Evolutionary conservation across 352 stramenopile species (phyloP).

Genomic region (Pythium brachiatum): DNA sequence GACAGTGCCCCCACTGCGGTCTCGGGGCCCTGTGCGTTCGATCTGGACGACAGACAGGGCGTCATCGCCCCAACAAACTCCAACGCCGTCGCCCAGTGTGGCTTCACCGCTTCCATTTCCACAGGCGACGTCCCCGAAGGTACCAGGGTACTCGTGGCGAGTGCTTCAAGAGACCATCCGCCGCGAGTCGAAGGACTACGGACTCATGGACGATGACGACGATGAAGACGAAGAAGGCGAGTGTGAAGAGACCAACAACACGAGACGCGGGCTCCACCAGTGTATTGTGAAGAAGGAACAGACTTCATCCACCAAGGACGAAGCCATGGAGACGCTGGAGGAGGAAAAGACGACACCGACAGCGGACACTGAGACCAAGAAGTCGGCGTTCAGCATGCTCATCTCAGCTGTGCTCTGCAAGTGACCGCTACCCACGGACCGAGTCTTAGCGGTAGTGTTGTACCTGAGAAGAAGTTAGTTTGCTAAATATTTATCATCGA

Average conservation of each 20-base stretch:
- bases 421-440: not conserved
- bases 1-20: constrained; percentile 15
- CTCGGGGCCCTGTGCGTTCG: constrained; percentile 3
- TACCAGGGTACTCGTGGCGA: constrained; percentile 71
- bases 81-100: not conserved
- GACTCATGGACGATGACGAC: constrained; percentile 46
- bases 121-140: constrained; percentile 18
- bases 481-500: not conserved
- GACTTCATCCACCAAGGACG: not conserved
- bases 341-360: not conserved
- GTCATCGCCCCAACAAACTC: not conserved
- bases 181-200: constrained; percentile 61
- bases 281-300: constrained; percentile 14
- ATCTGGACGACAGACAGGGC: constrained; percentile 8
- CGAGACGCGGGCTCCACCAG: not conserved
- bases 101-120: not conserved
- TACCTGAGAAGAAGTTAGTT: no score
- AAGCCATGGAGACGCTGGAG: not conserved
- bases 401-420: constrained; percentile 52
- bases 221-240: constrained; percentile 32
- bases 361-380: constrained; percentile 17
- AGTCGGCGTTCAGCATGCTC: constrained; percentile 40
- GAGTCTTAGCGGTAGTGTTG: no score
- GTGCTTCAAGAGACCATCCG: constrained; percentile 71
- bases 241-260: constrained; percentile 17